Evolutionary conservation across 306 rosid species (phyloP).

Genomic region (Argentina anserina): DNA sequence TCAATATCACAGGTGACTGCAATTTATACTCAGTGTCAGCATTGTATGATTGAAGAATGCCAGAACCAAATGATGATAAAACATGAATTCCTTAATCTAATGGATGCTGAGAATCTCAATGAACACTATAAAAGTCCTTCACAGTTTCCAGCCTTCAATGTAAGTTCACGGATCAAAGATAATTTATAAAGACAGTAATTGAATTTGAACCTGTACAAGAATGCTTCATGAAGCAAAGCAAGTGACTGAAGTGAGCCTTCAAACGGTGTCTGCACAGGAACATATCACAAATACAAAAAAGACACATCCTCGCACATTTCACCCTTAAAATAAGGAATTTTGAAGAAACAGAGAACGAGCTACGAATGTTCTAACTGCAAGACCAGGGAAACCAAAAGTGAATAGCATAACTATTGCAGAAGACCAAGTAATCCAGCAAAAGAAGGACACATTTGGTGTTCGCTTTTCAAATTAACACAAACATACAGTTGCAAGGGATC

Average conservation of each 20-base stretch:
- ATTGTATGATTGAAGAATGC: not conserved
- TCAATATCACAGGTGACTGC: not conserved
- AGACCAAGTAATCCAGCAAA: no score
- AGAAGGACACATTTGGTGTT: no score
- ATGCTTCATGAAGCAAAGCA: not conserved
- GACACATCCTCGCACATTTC: not conserved
- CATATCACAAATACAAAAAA: not conserved
- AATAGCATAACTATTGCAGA: not conserved
- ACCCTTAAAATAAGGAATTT: not conserved
- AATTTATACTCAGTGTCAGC: not conserved
- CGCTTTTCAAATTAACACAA: not conserved
- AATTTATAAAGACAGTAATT: not conserved
- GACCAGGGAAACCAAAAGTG: not conserved
- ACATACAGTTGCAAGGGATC: not conserved
- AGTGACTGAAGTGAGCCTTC: not conserved
- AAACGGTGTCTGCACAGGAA: not conserved
- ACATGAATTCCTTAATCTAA: not conserved
- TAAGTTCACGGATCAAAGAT: not conserved
- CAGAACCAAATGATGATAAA: not conserved
- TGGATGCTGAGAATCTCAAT: constrained; percentile 1
- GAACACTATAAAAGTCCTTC: not conserved
- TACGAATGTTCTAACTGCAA: not conserved
- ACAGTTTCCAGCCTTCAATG: not conserved
- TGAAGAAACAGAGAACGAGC: not conserved
- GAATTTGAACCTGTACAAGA: not conserved